phyloP scores from a whole-genome alignment of 345 rosid genomes.

The Isatis tinctoria region DNA sequence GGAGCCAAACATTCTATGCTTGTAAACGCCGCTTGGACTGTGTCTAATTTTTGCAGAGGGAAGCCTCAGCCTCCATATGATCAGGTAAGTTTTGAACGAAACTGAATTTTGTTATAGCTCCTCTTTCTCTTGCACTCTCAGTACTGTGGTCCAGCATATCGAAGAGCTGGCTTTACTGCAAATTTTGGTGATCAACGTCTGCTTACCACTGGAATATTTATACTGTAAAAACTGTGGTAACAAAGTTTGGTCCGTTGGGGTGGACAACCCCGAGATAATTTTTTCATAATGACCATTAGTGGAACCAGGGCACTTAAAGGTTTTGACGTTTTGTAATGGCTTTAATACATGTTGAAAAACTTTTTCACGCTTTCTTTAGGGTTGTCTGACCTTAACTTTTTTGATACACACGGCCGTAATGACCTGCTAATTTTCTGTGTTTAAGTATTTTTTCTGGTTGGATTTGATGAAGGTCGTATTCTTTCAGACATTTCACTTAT shows the following conservation, averaged over 20 bases:
- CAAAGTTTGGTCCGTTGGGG: background rate
- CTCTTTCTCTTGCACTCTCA: background rate
- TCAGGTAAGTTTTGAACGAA: constrained; percentile 43
- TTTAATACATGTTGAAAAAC: background rate
- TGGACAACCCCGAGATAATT: background rate
- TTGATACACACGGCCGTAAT: no score
- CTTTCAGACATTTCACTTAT: constrained; percentile 5
- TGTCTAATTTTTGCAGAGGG: constrained; percentile 66
- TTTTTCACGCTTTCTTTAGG: background rate
- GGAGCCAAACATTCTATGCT: constrained; percentile 30
- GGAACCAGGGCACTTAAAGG: background rate
- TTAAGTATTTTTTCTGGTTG: background rate
- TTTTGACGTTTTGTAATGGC: background rate
- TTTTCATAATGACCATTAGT: background rate
- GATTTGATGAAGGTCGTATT: constrained; percentile 4
- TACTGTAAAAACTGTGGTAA: background rate
- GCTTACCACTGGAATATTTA: background rate
- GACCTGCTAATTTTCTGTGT: background rate
- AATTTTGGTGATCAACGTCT: background rate
- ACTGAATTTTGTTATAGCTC: background rate
- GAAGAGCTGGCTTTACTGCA: background rate
- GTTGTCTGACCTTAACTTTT: background rate
- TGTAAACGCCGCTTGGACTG: constrained; percentile 31
- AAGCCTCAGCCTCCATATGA: constrained; percentile 83
- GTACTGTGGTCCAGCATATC: background rate